phyloP scores from a whole-genome alignment of 148 eudicot genomes.

The Cornus suecica region DNA sequence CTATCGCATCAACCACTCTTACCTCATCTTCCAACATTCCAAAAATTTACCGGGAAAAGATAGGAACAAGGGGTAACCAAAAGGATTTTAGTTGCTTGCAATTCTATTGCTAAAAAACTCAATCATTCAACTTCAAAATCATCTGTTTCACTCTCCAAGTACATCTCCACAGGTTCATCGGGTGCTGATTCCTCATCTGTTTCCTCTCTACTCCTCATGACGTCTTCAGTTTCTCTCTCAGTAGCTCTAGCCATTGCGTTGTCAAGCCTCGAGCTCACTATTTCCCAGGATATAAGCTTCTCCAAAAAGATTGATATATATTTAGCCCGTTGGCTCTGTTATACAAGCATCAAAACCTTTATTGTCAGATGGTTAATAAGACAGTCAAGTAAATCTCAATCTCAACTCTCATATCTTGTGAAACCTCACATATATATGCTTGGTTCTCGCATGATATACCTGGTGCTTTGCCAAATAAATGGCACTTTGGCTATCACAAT shows the following conservation, averaged over 20 bases:
- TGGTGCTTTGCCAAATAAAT: no score
- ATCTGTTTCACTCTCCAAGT: slow-evolving; percentile 32
- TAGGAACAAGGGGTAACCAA: no score
- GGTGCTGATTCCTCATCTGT: slow-evolving; percentile 18
- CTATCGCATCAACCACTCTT: neutral
- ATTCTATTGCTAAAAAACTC: neutral
- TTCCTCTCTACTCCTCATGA: slow-evolving; percentile 18
- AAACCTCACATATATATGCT: no score
- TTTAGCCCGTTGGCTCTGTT: slow-evolving; percentile 87
- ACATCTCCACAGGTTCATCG: slow-evolving; percentile 28
- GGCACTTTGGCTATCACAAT: no score
- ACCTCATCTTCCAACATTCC: no score
- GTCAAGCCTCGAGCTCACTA: slow-evolving; percentile 74
- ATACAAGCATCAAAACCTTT: slow-evolving; percentile 6
- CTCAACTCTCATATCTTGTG: no score
- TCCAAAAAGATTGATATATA: slow-evolving; percentile 80
- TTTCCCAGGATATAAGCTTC: slow-evolving; percentile 91
- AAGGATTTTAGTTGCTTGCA: neutral
- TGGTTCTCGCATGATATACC: no score
- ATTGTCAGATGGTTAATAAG: neutral
- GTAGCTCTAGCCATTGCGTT: slow-evolving; percentile 58
- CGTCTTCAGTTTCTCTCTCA: slow-evolving; percentile 44
- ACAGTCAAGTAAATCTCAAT: neutral
- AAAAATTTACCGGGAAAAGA: no score
- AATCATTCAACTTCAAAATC: slow-evolving; percentile 31